phyloP scores from a whole-genome alignment of 2,329 filamentous ascomycete species.

The Fusarium secorum region DNA sequence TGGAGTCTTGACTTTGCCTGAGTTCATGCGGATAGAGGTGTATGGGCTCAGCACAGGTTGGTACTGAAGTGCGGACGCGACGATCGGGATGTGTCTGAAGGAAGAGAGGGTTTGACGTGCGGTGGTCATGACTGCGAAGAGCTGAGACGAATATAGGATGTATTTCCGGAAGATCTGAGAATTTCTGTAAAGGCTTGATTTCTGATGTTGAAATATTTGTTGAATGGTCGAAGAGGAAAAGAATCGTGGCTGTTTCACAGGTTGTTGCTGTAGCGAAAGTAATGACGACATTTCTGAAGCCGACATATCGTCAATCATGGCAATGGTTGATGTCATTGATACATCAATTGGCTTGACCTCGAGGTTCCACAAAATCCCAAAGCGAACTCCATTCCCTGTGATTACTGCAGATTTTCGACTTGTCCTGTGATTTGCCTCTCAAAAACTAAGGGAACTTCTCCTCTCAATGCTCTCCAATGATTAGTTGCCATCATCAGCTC shows the following conservation, averaged over 20 bases:
- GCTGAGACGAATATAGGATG: not conserved
- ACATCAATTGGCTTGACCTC: not conserved
- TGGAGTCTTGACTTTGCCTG: conserved; percentile 5
- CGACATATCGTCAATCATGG: not conserved
- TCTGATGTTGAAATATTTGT: accelerated
- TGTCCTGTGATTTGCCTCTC: not conserved
- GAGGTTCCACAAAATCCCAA: conserved; percentile 1
- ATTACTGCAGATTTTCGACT: not conserved
- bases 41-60: not conserved
- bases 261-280: not conserved
- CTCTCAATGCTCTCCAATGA: conserved; percentile 2
- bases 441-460: not conserved
- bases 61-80: not conserved
- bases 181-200: not conserved
- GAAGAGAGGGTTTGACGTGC: not conserved
- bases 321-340: conserved; percentile 30
- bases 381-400: accelerated
- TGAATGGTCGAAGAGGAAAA: not conserved
- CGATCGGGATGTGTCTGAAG: not conserved
- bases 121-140: not conserved
- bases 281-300: conserved; percentile 23
- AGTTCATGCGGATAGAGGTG: not conserved
- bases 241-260: not conserved
- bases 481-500: conserved; percentile 4
- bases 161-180: accelerated